These are phyloP conservation scores for Hyaloraphidium curvatum DNA, from an alignment of 192 early-diverging fungal genomes.

Conservation along the genomic window DNA sequence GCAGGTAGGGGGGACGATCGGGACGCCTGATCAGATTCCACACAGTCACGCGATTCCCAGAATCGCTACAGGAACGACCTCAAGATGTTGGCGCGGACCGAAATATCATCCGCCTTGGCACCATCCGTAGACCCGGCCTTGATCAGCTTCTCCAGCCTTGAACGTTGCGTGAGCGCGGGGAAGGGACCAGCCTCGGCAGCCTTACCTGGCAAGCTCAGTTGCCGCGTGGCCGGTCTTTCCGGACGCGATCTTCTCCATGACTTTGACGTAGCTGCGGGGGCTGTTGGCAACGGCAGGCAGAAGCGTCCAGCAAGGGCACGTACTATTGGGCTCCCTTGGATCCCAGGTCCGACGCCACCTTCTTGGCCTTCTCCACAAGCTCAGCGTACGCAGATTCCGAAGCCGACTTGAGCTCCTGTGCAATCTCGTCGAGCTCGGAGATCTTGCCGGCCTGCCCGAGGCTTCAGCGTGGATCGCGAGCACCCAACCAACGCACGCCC, in stretches of 20 bases:
- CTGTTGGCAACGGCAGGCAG: conserved; percentile 12
- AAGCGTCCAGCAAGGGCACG: conserved; percentile 3
- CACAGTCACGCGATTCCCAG: too few relatives aligned
- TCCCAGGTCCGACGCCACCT: conserved; percentile 16
- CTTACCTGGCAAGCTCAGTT: too few relatives aligned
- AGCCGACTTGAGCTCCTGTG: conserved; percentile 37
- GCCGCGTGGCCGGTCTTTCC: too few relatives aligned
- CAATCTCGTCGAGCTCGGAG: conserved; percentile 33
- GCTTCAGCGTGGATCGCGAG: conserved; percentile 6
- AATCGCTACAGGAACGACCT: too few relatives aligned
- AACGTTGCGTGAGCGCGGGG: too few relatives aligned
- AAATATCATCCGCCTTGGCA: too few relatives aligned
- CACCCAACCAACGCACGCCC: conserved; percentile 14
- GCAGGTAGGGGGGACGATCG: too few relatives aligned
- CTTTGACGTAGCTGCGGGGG: conserved; percentile 75
- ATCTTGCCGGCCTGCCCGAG: conserved; percentile 34
- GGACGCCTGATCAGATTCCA: too few relatives aligned
- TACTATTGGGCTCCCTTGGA: conserved; percentile 21
- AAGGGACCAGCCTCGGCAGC: too few relatives aligned
- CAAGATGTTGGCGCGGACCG: too few relatives aligned
- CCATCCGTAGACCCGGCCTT: too few relatives aligned
- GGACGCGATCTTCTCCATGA: conserved; percentile 87
- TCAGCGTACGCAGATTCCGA: conserved; percentile 16
- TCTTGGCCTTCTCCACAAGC: conserved; percentile 21
- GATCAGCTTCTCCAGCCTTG: too few relatives aligned